A percentile compares a stretch with the other conserved stretches of the same genome.
These are phyloP conservation scores for Ceratocystis cacaofunesta DNA, from an alignment of 2,329 filamentous ascomycete species.

Conservation along the genomic window DNA sequence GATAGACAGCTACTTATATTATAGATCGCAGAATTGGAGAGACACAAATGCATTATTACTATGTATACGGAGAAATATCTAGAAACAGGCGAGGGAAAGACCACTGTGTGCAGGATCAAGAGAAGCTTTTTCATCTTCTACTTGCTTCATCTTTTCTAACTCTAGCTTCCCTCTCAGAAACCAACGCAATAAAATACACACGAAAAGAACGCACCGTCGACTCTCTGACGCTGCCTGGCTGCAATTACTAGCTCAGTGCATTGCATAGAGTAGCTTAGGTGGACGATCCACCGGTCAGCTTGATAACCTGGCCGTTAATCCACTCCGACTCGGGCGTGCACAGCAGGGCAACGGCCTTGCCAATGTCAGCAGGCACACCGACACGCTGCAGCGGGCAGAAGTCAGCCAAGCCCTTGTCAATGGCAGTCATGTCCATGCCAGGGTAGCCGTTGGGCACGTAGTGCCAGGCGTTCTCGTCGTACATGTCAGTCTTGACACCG, in stretches of 20 bases:
- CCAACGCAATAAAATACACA: not conserved
- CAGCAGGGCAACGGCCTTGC: constrained; percentile 40
- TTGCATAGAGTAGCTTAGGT: constrained; percentile 19
- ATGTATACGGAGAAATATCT: constrained; percentile 1
- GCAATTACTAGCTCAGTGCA: not conserved
- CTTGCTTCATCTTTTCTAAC: not conserved
- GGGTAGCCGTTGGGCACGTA: constrained; percentile 43
- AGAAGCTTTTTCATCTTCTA: not conserved
- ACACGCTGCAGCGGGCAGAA: constrained; percentile 46
- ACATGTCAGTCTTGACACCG: constrained; percentile 66
- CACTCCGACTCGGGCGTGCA: constrained; percentile 45
- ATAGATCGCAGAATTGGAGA: not conserved
- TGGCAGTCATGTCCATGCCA: constrained; percentile 36
- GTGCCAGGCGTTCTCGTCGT: constrained; percentile 52
- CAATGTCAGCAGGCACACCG: constrained; percentile 43
- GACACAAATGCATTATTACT: not conserved
- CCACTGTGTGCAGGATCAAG: not conserved
- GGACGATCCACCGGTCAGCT: constrained; percentile 25
- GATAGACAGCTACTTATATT: not conserved
- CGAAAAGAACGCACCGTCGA: not conserved
- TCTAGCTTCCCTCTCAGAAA: not conserved
- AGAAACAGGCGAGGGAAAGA: not conserved
- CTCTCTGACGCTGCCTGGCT: not conserved
- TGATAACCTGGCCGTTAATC: constrained; percentile 41
- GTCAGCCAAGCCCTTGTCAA: constrained; percentile 39